Evolutionary conservation across 352 stramenopile genomes (phyloP).

Genomic region (Phytophthora parvispora): DNA sequence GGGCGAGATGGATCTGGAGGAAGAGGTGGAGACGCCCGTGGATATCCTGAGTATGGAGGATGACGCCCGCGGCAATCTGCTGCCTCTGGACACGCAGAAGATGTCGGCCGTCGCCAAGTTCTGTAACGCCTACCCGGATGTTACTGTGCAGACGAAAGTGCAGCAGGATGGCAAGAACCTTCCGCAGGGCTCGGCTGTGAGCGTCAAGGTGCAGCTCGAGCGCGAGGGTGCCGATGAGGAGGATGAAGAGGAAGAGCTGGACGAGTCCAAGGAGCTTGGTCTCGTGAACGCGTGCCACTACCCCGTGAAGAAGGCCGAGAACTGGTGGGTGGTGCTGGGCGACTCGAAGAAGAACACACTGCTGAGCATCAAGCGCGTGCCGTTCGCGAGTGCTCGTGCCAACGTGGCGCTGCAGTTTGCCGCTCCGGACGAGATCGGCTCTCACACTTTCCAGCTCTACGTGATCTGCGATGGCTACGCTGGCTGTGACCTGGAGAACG

Average conservation of each 20-base stretch:
- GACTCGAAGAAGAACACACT: slow-evolving; percentile 97
- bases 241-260: slow-evolving; percentile 75
- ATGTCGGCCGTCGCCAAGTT: slow-evolving; percentile 99
- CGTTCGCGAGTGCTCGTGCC: slow-evolving; percentile 82
- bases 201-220: slow-evolving; percentile 91
- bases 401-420: slow-evolving; percentile 97
- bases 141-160: slow-evolving; percentile 97
- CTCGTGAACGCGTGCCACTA: slow-evolving; percentile 83
- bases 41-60: slow-evolving; percentile 96
- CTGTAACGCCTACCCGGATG: slow-evolving; percentile 99
- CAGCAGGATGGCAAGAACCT: slow-evolving; percentile 93
- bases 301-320: slow-evolving; percentile 96
- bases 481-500: slow-evolving; percentile 99
- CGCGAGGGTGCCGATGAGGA: slow-evolving; percentile 96
- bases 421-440: slow-evolving; percentile 94
- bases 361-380: slow-evolving; percentile 98
- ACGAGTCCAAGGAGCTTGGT: slow-evolving; percentile 63
- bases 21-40: slow-evolving; percentile 83
- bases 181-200: slow-evolving; percentile 91
- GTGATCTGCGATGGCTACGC: slow-evolving; percentile 99
- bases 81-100: slow-evolving; percentile 87
- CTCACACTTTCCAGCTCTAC: slow-evolving; percentile 97
- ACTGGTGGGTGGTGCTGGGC: slow-evolving; percentile 99
- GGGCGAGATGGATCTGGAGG: slow-evolving; percentile 64
- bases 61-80: slow-evolving; percentile 90